phyloP scores from a whole-genome alignment of 1,139 yeast species.

The Yamadazyma mexicana region DNA sequence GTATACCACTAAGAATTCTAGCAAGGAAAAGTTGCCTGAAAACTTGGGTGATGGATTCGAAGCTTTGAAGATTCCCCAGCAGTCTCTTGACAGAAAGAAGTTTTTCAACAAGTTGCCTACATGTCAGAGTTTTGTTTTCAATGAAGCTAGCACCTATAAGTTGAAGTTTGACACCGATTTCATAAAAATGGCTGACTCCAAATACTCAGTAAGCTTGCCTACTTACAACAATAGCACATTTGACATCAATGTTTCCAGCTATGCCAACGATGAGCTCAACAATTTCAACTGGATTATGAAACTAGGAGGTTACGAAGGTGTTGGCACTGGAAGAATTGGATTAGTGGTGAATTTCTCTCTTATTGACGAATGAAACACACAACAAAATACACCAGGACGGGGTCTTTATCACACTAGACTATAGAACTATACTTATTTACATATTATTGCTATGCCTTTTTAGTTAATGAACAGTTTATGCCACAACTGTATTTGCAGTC shows the following conservation, averaged over 20 bases:
- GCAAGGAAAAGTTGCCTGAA: conserved; percentile 19
- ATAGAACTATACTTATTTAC: too few species aligned
- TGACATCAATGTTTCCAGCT: conserved; percentile 40
- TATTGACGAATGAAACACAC: conserved; percentile 31
- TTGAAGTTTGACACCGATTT: conserved; percentile 42
- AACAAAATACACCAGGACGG: too few species aligned
- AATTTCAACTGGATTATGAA: conserved; percentile 49
- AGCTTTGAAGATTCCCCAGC: conserved; percentile 24
- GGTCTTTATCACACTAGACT: too few species aligned
- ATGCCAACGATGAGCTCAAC: conserved; percentile 42
- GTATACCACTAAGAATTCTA: conserved; percentile 12
- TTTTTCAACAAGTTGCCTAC: conserved; percentile 31
- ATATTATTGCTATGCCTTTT: too few species aligned
- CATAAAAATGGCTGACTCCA: conserved; percentile 41
- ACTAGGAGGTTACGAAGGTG: conserved; percentile 39
- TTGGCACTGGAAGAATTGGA: conserved; percentile 36
- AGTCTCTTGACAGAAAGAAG: conserved; percentile 32
- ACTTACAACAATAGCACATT: conserved; percentile 38
- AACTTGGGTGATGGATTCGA: conserved; percentile 20
- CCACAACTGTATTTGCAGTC: conserved; percentile 3
- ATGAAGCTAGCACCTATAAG: conserved; percentile 24
- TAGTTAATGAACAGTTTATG: too few species aligned
- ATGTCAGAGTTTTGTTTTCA: conserved; percentile 33
- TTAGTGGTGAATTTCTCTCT: conserved; percentile 42
- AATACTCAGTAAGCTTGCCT: conserved; percentile 43